Conservation (phyloP, 495 filamentous ascomycete genomes). For the Terfezia claveryi region DNA sequence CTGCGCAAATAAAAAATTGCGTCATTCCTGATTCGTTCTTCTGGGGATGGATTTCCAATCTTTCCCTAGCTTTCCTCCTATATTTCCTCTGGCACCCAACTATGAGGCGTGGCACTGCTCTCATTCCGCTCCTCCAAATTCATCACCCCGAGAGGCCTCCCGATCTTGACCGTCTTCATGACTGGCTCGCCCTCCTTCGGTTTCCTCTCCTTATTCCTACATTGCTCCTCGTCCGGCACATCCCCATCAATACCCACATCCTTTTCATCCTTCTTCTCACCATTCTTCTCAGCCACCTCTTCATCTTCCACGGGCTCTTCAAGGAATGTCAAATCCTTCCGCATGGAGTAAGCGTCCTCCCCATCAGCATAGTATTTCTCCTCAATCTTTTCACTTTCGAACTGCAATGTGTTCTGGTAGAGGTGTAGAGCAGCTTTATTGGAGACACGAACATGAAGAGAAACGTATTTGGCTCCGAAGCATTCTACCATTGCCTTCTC, state of each 20-base stretch:
- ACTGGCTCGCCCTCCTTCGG: constrained; percentile 13
- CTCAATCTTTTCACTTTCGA: constrained; percentile 77
- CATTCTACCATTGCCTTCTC: constrained; percentile 93
- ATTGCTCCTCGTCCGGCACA: constrained; percentile 23
- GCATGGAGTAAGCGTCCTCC: constrained; percentile 91
- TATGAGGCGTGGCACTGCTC: constrained; percentile 10
- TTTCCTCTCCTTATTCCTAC: constrained; percentile 17
- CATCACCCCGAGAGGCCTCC: constrained; percentile 55
- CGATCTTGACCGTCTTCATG: constrained; percentile 49
- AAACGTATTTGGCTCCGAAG: constrained; percentile 76
- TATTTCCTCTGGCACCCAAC: too few species aligned
- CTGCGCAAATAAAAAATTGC: too few species aligned
- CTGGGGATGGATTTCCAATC: too few species aligned
- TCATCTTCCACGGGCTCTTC: constrained; percentile 22
- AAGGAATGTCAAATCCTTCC: constrained; percentile 51
- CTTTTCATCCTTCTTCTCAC: constrained; percentile 15
- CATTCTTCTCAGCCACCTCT: constrained; percentile 15
- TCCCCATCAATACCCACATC: constrained; percentile 32
- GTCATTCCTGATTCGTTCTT: too few species aligned
- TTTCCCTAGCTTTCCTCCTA: too few species aligned
- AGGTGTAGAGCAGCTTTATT: constrained; percentile 78
- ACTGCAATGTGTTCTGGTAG: constrained; percentile 82
- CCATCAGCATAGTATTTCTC: constrained; percentile 94
- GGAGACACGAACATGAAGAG: constrained; percentile 79
- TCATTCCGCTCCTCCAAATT: constrained; percentile 71